Base-by-base conservation (phyloP, 441 rosid species). In the Metrosideros polymorpha region DNA sequence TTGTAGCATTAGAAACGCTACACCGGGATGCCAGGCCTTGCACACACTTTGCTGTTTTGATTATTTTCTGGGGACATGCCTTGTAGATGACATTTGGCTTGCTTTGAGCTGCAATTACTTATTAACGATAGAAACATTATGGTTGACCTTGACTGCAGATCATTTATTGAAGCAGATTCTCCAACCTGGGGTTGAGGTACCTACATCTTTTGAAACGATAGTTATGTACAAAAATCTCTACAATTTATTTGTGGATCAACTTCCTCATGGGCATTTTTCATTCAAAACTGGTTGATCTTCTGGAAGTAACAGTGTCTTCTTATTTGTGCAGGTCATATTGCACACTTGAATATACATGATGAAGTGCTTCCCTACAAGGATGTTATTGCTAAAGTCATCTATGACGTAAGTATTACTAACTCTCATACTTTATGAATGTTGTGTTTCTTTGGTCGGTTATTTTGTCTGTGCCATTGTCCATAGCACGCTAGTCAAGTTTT, bases 181-280 rank as follows among this genome's bases (percentile, higher is more conserved):
- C 85, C 99, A 99, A 77, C 91, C 92, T 79, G 97, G 98, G 87
- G 93, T 94, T 55, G 99, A 96, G 90, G 94, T 96, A 57, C 99
- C 99, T 86, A 93, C 99, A 56, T 97, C 98, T 61, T 97, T 97
- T 82, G 99, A 97, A 92, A 97, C 99, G 84, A 94, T 97, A 92
- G 99, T 92, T 94, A 91, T 93, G 97, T 95, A 89, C 90, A 89
- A 43, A 43, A 90, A 82, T 89, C 85, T 50, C 59, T 32, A 76
- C 54, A n/a, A n/a, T 57, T 50, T 9, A 53, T 63, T 85, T 27
- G 35, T 10, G 75, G 45, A 66, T 66, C 12, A 66, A 45, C n/a
- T 85, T 56, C 39, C 66, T 75, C 83, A 85, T 51, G 55, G 53
- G 54, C 71, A 63, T 35, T 66, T 85, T 49, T 51, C 22, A 49